Base-by-base conservation (phyloP, 768 basidiomycete species). In the Pleurotus djamor region DNA sequence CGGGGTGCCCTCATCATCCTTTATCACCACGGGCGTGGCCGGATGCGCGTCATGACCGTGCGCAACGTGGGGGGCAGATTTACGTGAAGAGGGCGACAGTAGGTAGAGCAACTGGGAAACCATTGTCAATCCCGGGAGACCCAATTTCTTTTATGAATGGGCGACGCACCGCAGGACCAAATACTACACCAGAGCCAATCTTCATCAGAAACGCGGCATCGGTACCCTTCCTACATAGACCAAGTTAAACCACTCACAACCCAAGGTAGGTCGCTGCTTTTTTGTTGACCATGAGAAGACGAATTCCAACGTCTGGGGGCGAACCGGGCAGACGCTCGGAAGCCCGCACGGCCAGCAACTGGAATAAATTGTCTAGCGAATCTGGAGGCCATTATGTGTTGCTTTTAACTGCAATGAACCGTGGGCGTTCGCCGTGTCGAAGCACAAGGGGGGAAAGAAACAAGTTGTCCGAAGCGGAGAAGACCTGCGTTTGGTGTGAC, bases 1-100 rank as follows among this genome's bases (percentile, higher is more conserved):
- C 28, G 63, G 59, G 4, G 59, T 62, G 13, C 57, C 64, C 51
- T 64, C 64, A 43, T 64, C 64, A 49, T 64, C 64, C 44, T 59
- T 64, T 58, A 64, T 60, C n/a, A 34, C 59, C 16, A 61, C 61
- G 28, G 50, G 43, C 52, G 43, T 37, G 12, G 43, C 17, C 4
- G 48, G n/a, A 41, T 63, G 58, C 28, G 51, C 47, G 35, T 51
- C 36, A 47, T 59, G 52, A 14, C 45, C 50, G 48, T 64, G 63
- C n/a, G 38, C 17, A 16, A 60, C 52, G 37, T 61, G 57, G 13
- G 35, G 35, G 16, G 48, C 54, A 9, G 54, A 41, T 28, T 54
- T 60, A 28, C 64, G 52, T 8, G 61, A 45, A 43, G 61, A 60
- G 4, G 64, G 64, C 16, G 64, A 64, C 28, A 64, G 47, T 28